Base-by-base conservation (phyloP, 768 basidiomycete species). In the Tulasnella sp. region DNA sequence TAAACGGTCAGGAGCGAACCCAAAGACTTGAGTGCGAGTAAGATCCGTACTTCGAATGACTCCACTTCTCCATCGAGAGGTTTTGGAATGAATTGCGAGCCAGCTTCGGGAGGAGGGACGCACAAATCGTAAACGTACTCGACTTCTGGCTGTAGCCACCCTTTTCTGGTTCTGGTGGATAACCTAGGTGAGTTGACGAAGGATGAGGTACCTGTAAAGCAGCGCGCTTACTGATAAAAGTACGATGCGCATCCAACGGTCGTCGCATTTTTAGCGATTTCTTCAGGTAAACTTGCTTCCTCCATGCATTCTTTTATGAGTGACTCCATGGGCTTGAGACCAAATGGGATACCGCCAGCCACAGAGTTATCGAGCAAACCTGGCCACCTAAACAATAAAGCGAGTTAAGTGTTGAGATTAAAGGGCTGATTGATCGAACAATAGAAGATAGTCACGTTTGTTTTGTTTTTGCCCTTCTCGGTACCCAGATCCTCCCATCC, bases 11-110 rank as follows among this genome's bases (percentile, higher is more conserved):
- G 18, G 23, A n/a, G 73, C 7, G 13, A 51, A n/a, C 35, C 5
- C 73, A 69, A 6, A n/a, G 37, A 48, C n/a, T n/a, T n/a, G n/a
- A n/a, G n/a, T n/a, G n/a, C n/a, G n/a, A n/a, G n/a, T n/a, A 61
- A 77, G n/a, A 15, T 13, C 81, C 87, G 74, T 77, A 95, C 96
- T 86, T 95, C 90, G 81, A 99, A 99, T 0, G 89, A 91, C 82
- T 98, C 96, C 2, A 98, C 98, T 83, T 99, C 98, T 35, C 94
- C 96, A 80, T 99, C 98, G 29, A 89, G 86, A 0, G 96, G 94
- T 73, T 87, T 87, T 7, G 94, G 94, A 16, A 85, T 83, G 23
- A 87, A 82, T 42, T 84, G 85, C 6, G 85, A 69, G 3, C 86
- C 84, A 18, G 85, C 83, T 20, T 87, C 82, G 40, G 84, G 85